phyloP scores from a whole-genome alignment of 192 early-diverging fungal species.

The Gaertneriomyces semiglobifer region DNA sequence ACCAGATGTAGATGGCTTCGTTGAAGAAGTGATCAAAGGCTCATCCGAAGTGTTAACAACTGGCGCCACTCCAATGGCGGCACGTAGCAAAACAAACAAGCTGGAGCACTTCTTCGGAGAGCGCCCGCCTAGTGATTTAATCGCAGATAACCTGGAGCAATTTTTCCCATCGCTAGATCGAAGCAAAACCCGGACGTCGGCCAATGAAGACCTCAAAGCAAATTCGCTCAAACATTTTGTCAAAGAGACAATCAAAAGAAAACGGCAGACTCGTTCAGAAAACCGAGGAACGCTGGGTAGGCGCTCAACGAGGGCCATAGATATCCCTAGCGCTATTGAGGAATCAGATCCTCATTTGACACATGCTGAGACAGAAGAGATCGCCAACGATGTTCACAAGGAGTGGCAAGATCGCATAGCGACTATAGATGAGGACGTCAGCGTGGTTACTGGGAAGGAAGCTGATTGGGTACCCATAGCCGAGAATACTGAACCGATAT shows the following conservation, averaged over 20 bases:
- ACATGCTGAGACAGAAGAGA: slow-evolving; percentile 1
- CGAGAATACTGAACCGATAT: not conserved
- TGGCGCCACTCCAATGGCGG: not conserved
- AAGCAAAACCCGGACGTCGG: not conserved
- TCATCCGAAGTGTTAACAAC: not conserved
- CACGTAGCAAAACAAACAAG: slow-evolving; percentile 33
- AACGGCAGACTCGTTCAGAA: slow-evolving; percentile 1
- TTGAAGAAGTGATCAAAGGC: not conserved
- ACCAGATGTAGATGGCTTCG: slow-evolving; percentile 18
- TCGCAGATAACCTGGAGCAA: slow-evolving; percentile 81
- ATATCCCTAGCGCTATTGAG: no score
- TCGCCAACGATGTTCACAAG: not conserved
- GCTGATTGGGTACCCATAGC: slow-evolving; percentile 12
- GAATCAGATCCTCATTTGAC: not conserved
- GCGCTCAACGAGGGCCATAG: no score
- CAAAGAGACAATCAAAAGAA: slow-evolving; percentile 15
- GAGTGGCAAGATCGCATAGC: slow-evolving; percentile 26
- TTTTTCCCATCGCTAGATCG: slow-evolving; percentile 63
- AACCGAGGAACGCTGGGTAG: no score
- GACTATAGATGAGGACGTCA: slow-evolving; percentile 12
- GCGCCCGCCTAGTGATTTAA: slow-evolving; percentile 87
- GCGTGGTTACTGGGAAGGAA: slow-evolving; percentile 12
- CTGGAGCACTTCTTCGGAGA: slow-evolving; percentile 86
- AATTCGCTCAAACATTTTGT: slow-evolving; percentile 17
- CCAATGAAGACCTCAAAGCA: not conserved